A percentile compares a stretch with the other conserved stretches of the same genome.
These are phyloP conservation scores for Aspergillus novoparasiticus DNA, from an alignment of 2,329 filamentous ascomycete species.

Conservation along the genomic window DNA sequence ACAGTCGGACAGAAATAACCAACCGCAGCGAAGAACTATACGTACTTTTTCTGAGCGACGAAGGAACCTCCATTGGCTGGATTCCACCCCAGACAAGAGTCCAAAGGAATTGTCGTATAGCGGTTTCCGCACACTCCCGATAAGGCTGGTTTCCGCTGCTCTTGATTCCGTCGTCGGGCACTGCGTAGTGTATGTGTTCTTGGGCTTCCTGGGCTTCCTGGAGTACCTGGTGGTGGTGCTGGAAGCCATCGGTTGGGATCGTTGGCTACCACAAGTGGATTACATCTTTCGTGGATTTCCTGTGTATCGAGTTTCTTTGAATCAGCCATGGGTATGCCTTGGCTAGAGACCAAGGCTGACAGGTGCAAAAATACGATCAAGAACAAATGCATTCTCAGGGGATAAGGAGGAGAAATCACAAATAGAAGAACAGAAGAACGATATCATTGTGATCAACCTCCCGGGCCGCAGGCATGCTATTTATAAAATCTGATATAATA, in stretches of 20 bases:
- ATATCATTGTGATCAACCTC: neutral
- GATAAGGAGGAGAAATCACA: neutral
- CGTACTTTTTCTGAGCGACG: neutral
- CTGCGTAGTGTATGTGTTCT: neutral
- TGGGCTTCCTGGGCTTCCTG: no score
- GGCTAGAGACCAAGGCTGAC: neutral
- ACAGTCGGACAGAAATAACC: neutral
- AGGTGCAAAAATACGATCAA: neutral
- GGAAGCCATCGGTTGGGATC: no score
- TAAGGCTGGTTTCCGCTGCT: neutral
- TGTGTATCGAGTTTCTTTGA: neutral
- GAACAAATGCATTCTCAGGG: neutral
- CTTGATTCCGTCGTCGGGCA: neutral
- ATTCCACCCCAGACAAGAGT: neutral
- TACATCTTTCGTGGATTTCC: no score
- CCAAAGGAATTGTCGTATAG: neutral
- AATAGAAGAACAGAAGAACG: neutral
- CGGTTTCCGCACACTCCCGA: neutral
- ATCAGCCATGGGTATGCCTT: neutral
- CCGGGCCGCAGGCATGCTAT: neutral
- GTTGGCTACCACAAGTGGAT: no score
- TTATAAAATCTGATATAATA: neutral
- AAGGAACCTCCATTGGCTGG: neutral
- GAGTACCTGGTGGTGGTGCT: no score
- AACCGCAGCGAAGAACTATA: neutral